Base-by-base conservation (phyloP, 169 alveolate species). In the Plasmodium ovale region DNA sequence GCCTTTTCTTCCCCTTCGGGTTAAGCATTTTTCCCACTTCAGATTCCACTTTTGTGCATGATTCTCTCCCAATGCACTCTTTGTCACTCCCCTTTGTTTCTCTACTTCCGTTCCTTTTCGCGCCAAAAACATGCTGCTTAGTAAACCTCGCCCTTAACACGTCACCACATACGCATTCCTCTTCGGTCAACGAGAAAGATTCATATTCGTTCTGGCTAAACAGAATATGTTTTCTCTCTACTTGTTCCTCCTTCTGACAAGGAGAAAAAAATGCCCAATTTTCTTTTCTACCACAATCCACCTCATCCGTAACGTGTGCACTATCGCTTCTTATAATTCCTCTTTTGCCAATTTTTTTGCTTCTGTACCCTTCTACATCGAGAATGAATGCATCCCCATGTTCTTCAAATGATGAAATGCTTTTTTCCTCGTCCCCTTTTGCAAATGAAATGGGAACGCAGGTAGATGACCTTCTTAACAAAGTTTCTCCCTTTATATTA, bases 181-280 rank as follows among this genome's bases (percentile, higher is more conserved):
- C 37, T 5, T n/a, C 33, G 6, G 42, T 33, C 16, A 39, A 12
- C 23, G 4, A 14, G 29, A 56, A 56, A 29, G 44, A 16, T 12
- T 53, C 49, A 29, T 27, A 27, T 56, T 53, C 72, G n/a, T 21
- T 39, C 23, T 72, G 72, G 53, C 87, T 72, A 54, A 35, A 54
- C 27, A 72, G 21, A 12, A 47, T 16, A 35, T 23, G 31, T 14
- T 72, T 31, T 14, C 21, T 27, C 29, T 12, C 14, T 16, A 44
- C 0, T 10, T 16, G 14, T n/a, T 70, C 42, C 6, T 51, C 51
- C 27, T 70, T 37, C 37, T 37, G n/a, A n/a, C n/a, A n/a, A n/a
- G n/a, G n/a, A n/a, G n/a, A n/a, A n/a, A n/a, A n/a, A n/a, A n/a
- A n/a, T n/a, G n/a, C n/a, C 42, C 14, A 27, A n/a, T 47, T n/a